Base-by-base conservation (phyloP, 495 filamentous ascomycete species). In the Penicillium robsamsonii region DNA sequence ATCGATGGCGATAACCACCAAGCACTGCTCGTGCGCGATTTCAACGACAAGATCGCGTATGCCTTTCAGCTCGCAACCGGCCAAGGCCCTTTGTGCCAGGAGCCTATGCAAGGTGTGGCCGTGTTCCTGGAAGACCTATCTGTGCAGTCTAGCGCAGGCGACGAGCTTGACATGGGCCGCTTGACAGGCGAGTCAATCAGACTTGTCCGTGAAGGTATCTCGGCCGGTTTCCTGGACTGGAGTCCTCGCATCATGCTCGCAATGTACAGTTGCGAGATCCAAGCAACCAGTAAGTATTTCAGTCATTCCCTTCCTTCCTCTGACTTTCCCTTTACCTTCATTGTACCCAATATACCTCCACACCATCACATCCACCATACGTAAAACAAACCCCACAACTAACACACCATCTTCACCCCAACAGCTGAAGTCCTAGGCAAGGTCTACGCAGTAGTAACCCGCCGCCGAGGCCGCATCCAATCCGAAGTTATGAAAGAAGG, bases 211-310 rank as follows among this genome's bases (percentile, higher is more conserved):
- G 84, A 90, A 35, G 84, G 89, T n/a, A 93, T 97, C 59, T 81
- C 84, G 17, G 84, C 88, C 63, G 93, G 87, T 15, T 96, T 97
- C 77, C 75, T 96, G 4, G 95, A 97, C 78, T 98, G 93, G 93
- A 92, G 87, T 53, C 92, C 95, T 1, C 84, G 94, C 2, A 79
- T 98, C 29, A 81, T 97, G 78, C 85, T 97, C 47, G 92, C 94
- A n/a, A 97, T 97, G 91, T 98, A 98, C 75, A 91, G 86, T 52
- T 93, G 91, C 69, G 93, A 97, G 65, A 97, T 98, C 62, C 95
- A 97, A 80, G 91, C 93, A 48, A 91, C 89, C 38, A 91, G 89
- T 93, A 81, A 64, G 85, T 75, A n/a, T 10, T 7, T 44, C 33
- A 53, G 42, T 50, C 11, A 6, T 38, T 17, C 48, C 29, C 31